Evolutionary conservation across 2,329 filamentous ascomycete species (phyloP).

Genomic region (Curvularia spicifera): DNA sequence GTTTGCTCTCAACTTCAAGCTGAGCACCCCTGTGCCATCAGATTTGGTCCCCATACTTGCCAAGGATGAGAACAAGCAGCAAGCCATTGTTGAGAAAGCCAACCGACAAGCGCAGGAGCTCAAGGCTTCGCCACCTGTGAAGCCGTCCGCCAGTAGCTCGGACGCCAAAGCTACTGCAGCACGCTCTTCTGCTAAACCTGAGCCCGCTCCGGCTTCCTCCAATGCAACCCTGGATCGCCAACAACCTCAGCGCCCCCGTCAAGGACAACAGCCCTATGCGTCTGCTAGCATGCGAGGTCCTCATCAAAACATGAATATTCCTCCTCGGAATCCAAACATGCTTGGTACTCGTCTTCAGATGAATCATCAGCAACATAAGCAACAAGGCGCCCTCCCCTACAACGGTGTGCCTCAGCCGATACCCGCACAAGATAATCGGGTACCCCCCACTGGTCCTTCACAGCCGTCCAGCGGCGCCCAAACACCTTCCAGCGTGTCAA

Average conservation of each 20-base stretch:
- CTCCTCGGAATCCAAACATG: conserved; percentile 52
- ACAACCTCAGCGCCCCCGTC: conserved; percentile 55
- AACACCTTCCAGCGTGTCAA: conserved; percentile 61
- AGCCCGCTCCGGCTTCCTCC: conserved; percentile 40
- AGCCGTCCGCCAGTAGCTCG: conserved; percentile 52
- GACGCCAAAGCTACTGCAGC: conserved; percentile 39
- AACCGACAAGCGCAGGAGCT: conserved; percentile 72
- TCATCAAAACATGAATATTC: conserved; percentile 51
- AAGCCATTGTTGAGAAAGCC: conserved; percentile 89
- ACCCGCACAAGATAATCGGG: conserved; percentile 69
- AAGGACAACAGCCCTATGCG: conserved; percentile 47
- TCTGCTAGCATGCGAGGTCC: conserved; percentile 53
- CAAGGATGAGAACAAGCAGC: conserved; percentile 94
- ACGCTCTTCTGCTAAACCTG: conserved; percentile 46
- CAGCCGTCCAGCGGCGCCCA: conserved; percentile 57
- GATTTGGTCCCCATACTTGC: conserved; percentile 95
- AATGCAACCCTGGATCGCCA: conserved; percentile 53
- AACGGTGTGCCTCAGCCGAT: conserved; percentile 62
- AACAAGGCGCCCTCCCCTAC: conserved; percentile 47
- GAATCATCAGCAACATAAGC: conserved; percentile 60
- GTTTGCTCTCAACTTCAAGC: conserved; percentile 92
- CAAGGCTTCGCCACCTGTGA: conserved; percentile 44
- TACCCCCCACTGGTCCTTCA: conserved; percentile 75
- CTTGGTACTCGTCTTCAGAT: conserved; percentile 60
- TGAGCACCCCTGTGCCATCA: conserved; percentile 87